phyloP scores from a whole-genome alignment of 345 rosid species.

The Syzygium oleosum region DNA sequence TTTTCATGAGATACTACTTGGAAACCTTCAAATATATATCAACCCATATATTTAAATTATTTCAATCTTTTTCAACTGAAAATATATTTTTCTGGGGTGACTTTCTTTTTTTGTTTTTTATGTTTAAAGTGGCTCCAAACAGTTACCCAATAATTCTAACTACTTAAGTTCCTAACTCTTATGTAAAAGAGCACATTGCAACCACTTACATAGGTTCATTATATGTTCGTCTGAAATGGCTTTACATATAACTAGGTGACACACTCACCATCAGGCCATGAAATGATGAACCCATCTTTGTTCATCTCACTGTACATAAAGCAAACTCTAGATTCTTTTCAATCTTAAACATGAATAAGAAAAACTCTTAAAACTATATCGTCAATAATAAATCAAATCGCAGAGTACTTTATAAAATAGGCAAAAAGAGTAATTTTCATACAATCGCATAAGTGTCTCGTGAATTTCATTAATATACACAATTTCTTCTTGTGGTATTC shows the following conservation, averaged over 20 bases:
- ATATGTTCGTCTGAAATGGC: neutral
- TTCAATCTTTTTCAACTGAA: neutral
- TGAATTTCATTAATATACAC: neutral
- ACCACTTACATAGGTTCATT: neutral
- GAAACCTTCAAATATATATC: too few species aligned
- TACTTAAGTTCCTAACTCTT: neutral
- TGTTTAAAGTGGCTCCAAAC: neutral
- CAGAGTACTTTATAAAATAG: too few species aligned
- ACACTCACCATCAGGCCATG: neutral
- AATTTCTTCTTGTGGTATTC: neutral
- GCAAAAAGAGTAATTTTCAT: too few species aligned
- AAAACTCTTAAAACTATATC: neutral
- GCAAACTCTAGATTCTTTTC: neutral
- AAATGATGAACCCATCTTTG: neutral
- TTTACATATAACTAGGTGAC: neutral
- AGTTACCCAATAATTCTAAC: neutral
- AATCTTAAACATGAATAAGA: neutral
- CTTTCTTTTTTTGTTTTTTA: too few species aligned
- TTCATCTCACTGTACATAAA: neutral
- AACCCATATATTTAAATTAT: too few species aligned
- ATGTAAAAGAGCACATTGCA: neutral
- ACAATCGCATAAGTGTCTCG: too few species aligned
- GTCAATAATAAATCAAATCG: too few species aligned
- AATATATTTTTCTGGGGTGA: neutral
- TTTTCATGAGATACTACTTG: too few species aligned